Base-by-base conservation (phyloP, 2,329 filamentous ascomycete genomes). In the Aschersonia sp. region DNA sequence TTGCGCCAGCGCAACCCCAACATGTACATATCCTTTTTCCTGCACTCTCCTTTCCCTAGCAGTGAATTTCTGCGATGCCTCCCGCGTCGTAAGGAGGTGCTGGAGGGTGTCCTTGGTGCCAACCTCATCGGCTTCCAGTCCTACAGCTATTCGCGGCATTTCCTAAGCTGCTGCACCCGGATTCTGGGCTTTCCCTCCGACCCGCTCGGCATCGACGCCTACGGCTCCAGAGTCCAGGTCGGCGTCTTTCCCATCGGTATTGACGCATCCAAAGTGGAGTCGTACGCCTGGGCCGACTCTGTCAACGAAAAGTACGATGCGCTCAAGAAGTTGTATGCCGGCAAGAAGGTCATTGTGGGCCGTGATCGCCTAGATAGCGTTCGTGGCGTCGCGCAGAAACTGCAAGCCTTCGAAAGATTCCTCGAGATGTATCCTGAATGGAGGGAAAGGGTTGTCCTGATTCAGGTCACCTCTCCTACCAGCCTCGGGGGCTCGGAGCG, bases 61-160 rank as follows among this genome's bases (percentile, higher is more conserved):
- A 94, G 87, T 72, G 92, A 97, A 65, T 96, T 94, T 61, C 79
- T 96, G 62, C 80, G 89, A 45, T 95, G 89, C 63, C 72, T 96
- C 48, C 85, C 87, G 40, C 80, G 87, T 53, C 80, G 91, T 55
- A 95, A 94, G 65, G 89, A 96, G 62, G 75, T 97, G 9, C 72
- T 97, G 10, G 88, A 92, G 56, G 92, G 92, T 45, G 81, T 95
- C 44, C 73, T 97, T 42, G 89, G 91, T 20, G 80, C 91, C 48
- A 96, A 96, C 64, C 82, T 97, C 70, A 80, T 97, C 52, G 89
- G 89, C 1, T 96, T 97, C 69, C 91, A 97, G 65, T 92, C 89
- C 5, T 92, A 89, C 69, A 92, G 89, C 63, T 97, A 95, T 65
- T 91, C 89, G 10, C 81, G 89, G 30, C 91, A 97, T 64, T 97